A percentile compares a stretch with the other conserved stretches of the same genome.
Evolutionary conservation across 1,284 basidiomycete genomes (phyloP).

Genomic region (Rhodotorula mucilaginosa): DNA sequence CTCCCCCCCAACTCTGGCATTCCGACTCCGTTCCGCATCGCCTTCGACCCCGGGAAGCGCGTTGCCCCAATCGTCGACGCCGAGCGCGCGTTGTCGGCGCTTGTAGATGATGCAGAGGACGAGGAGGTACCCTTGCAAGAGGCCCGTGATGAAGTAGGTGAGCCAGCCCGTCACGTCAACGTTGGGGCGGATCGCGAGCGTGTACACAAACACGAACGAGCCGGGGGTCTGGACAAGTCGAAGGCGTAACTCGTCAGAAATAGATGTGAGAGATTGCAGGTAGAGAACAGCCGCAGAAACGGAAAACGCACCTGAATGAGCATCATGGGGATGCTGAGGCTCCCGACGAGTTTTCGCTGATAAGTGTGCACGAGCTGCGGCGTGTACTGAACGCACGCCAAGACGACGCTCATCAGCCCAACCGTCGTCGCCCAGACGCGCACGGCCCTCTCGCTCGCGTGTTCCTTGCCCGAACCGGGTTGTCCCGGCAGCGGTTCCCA

Average conservation of each 20-base stretch:
- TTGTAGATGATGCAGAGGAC: constrained; percentile 51
- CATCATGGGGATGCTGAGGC: constrained; percentile 92
- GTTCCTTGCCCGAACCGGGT: constrained; percentile 29
- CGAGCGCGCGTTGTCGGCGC: constrained; percentile 61
- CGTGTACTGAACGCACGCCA: constrained; percentile 52
- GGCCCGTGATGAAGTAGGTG: constrained; percentile 65
- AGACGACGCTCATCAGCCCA: constrained; percentile 47
- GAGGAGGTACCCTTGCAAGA: constrained; percentile 79
- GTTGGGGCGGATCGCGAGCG: constrained; percentile 62
- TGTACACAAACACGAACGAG: constrained; percentile 79
- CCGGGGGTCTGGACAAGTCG: constrained; percentile 63
- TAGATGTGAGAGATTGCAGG: too few relatives aligned
- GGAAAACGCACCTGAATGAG: constrained; percentile 66
- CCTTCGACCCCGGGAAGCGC: background rate
- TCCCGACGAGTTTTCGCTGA: constrained; percentile 75
- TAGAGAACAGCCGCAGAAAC: background rate
- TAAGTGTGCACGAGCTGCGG: constrained; percentile 61
- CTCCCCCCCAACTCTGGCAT: background rate
- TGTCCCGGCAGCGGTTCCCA: constrained; percentile 11
- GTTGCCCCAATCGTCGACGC: constrained; percentile 90
- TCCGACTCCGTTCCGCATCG: background rate
- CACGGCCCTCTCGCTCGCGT: constrained; percentile 42
- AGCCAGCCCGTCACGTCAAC: constrained; percentile 49
- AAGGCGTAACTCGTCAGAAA: too few relatives aligned
- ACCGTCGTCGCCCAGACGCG: constrained; percentile 51